Percentiles rank a stretch among this genome's conserved stretches.
Evolutionary conservation across 345 rosid species (phyloP).

Genomic region (Eucalyptus coolabah): DNA sequence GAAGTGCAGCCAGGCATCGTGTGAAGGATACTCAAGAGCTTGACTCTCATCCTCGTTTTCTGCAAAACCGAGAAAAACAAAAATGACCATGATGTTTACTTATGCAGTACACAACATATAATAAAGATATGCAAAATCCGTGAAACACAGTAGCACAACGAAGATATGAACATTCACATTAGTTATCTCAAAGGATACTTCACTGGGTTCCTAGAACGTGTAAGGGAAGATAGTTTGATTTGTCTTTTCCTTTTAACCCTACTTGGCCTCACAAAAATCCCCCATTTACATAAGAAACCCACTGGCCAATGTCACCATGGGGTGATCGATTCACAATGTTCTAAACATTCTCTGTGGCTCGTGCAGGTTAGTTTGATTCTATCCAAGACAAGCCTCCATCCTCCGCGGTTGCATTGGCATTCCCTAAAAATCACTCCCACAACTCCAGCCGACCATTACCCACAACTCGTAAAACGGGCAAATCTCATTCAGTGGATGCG

Average conservation of each 20-base stretch:
- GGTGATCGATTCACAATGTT: neutral
- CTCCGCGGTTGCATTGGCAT: neutral
- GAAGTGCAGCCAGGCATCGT: neutral
- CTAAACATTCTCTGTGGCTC: neutral
- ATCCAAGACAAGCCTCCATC: neutral
- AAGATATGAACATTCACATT: neutral
- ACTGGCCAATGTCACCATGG: neutral
- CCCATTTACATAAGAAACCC: neutral
- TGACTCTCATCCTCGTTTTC: conserved; percentile 42
- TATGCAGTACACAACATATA: neutral
- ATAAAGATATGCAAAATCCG: neutral
- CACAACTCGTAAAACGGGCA: neutral
- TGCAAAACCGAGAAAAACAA: neutral
- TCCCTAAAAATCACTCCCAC: neutral
- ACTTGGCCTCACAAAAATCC: neutral
- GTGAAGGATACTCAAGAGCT: conserved; percentile 52
- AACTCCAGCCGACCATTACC: neutral
- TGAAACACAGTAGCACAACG: neutral
- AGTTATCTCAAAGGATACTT: neutral
- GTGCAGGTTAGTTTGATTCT: neutral
- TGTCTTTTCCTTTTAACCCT: neutral
- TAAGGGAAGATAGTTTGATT: neutral
- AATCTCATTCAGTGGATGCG: neutral
- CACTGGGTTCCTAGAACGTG: neutral
- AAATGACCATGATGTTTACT: neutral